Conservation (phyloP, 179 eudicot genomes). For the Amaranthus tricolor region DNA sequence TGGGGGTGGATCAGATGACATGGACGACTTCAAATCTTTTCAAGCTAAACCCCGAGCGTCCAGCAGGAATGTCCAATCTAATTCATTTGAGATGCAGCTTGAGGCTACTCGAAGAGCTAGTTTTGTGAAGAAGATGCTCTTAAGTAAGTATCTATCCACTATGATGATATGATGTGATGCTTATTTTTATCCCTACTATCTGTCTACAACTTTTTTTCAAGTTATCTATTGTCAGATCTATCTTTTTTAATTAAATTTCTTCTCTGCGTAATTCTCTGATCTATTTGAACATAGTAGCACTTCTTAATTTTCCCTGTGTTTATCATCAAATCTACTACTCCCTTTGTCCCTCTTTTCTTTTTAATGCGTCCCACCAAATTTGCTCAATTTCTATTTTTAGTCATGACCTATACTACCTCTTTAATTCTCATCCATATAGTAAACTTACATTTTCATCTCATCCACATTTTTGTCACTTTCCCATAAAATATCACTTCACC, state of each 20-base stretch:
- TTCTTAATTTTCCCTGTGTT: neutral
- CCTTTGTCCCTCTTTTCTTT: too few species aligned
- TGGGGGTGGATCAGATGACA: conserved; percentile 38
- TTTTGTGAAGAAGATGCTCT: conserved; percentile 73
- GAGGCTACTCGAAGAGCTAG: conserved; percentile 94
- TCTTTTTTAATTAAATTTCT: neutral
- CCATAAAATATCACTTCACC: neutral
- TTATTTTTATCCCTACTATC: neutral
- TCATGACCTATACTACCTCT: too few species aligned
- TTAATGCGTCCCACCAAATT: too few species aligned
- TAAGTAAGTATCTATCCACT: conserved; percentile 48
- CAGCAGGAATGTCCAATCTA: conserved; percentile 40
- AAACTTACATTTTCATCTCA: neutral
- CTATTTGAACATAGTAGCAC: neutral
- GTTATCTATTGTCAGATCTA: neutral
- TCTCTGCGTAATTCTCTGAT: neutral
- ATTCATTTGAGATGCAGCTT: conserved; percentile 80
- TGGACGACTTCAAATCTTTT: conserved; percentile 43
- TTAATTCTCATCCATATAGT: too few species aligned
- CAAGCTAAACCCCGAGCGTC: conserved; percentile 40
- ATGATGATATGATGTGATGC: neutral
- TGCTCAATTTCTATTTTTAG: too few species aligned
- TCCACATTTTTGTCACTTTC: neutral
- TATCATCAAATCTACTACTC: too few species aligned
- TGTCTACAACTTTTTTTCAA: neutral